Evolutionary conservation across 148 eudicot genomes (phyloP), one percentile per base, ranked within the genome.

Genomic region (Hydrangea macrophylla): DNA sequence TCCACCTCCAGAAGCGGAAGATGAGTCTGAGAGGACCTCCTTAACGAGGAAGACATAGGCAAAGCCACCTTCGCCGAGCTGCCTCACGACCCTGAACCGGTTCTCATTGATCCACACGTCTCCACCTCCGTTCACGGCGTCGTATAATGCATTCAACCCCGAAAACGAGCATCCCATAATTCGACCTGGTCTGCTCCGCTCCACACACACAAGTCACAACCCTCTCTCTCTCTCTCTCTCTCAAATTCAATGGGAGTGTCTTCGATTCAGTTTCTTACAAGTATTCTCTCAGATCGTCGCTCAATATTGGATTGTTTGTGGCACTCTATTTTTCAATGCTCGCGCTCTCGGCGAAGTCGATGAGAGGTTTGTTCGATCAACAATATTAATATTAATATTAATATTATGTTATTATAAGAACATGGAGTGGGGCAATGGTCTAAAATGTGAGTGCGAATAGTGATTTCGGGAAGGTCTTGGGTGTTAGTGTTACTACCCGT

Each of bases 51-150:
- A 95, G 9, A 95, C 99, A 53, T 62, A 89, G 63, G 99, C 96
- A 36, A 95, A 91, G 17, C 96, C 99, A 65, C 97, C 99, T 78
- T 94, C 99, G 39, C 96, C 99, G 25, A 94, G 88, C 79, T 91
- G 96, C 65, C 93, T 75, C 0, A 89, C 55, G 62, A 94, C 71
- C 80, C 78, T 78, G 80, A 91, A 91, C 36, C 97, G 78, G 71
- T 87, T 91, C 51, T 94, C 93, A 33, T 94, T 94, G 88, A 94
- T 94, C 99, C 99, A 94, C 40, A 94, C 96, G 71, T 94, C 99
- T 3, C 92, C 97, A 17, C 88, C 94, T 0, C 92, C 92, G 71
- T 88, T 85, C 11, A 83, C 90, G 33, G 93, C 88, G 70, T 89
- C 99, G 81, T 91, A 94, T 12, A 94, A 64, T 32, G 99, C 96